A percentile compares a stretch with the other conserved stretches of the same genome.
Conservation (phyloP, 164 flowering plant species). For the Stephania cephalantha region DNA sequence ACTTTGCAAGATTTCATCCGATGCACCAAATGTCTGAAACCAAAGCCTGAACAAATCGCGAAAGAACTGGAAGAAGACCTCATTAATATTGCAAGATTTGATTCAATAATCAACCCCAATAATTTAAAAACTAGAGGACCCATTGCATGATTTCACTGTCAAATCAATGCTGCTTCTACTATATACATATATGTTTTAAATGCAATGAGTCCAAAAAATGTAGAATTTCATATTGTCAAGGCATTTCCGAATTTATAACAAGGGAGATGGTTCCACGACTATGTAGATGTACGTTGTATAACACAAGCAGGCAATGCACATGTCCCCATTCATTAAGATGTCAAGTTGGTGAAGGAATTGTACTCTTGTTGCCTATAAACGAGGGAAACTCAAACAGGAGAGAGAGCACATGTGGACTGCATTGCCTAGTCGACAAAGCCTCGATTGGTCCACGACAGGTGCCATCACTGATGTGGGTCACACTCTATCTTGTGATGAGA, state of each 20-base stretch:
- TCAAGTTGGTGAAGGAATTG: not conserved
- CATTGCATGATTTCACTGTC: not conserved
- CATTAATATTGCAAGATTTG: not conserved
- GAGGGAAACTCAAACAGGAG: conserved; percentile 1
- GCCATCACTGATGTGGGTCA: not conserved
- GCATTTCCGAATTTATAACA: not conserved
- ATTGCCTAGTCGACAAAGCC: not conserved
- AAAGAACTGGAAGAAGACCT: not conserved
- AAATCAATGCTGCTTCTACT: not conserved
- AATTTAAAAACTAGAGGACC: not conserved
- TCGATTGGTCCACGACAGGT: not conserved
- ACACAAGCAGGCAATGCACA: not conserved
- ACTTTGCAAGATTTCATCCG: too few species aligned
- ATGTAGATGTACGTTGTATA: not conserved
- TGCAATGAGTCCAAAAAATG: not conserved
- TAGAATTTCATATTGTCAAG: not conserved
- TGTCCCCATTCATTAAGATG: not conserved
- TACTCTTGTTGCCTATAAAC: not conserved
- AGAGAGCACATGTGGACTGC: not conserved
- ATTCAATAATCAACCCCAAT: not conserved
- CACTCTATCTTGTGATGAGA: not conserved
- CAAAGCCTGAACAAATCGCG: not conserved
- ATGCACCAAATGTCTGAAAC: too few species aligned
- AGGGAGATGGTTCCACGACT: not conserved
- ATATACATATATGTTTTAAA: not conserved